Evolutionary conservation across 78 protist species (phyloP).

Genomic region (Guillardia theta): DNA sequence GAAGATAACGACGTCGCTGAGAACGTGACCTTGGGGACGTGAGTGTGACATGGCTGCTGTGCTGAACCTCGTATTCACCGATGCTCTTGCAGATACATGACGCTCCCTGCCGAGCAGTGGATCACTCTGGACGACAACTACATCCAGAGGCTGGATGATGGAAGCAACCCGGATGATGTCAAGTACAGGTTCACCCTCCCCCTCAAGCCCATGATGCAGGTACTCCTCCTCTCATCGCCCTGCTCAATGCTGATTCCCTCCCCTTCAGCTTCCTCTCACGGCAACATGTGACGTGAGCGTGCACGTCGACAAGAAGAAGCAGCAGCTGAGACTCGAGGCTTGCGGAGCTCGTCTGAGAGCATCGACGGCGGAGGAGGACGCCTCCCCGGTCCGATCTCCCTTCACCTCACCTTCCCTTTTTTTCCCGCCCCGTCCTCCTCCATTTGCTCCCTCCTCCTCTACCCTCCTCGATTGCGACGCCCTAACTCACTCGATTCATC

Average conservation of each 20-base stretch:
- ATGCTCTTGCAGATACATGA: not conserved
- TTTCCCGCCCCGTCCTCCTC: not conserved
- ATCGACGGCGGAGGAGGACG: no score
- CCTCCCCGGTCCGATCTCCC: not conserved
- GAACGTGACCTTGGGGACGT: not conserved
- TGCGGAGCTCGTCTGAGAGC: no score
- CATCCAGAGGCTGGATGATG: not conserved
- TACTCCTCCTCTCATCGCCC: not conserved
- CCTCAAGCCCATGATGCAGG: not conserved
- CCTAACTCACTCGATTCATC: not conserved
- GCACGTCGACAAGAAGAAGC: not conserved
- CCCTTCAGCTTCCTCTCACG: not conserved
- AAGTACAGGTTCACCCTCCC: not conserved
- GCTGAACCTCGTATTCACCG: no score
- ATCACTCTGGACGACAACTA: not conserved
- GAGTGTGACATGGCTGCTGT: no score
- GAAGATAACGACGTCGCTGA: not conserved
- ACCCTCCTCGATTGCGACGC: not conserved
- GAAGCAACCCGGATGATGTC: not conserved
- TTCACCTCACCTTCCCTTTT: not conserved
- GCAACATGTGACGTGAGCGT: not conserved
- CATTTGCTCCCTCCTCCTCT: not conserved
- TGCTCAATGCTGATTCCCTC: not conserved
- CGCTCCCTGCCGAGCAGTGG: slow-evolving; percentile 27
- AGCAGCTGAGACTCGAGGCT: not conserved